Base-by-base conservation (phyloP, 306 rosid species). In the Oemleria cerasiformis region DNA sequence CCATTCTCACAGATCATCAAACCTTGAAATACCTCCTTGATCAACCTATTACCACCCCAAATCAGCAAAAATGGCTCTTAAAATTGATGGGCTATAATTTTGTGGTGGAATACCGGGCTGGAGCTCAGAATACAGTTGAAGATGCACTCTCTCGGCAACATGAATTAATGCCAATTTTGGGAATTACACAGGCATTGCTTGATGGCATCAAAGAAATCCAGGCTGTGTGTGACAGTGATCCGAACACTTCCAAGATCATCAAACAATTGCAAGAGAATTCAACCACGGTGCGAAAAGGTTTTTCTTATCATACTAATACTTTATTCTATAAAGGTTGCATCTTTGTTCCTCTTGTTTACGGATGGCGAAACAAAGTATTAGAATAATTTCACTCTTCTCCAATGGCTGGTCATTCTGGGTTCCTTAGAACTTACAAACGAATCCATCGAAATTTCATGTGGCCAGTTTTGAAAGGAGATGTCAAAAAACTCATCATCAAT, bases 171-270 rank as follows among this genome's bases (percentile, higher is more conserved):
- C 3, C 54, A 5, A 17, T 49, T 49, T 13, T 53, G 21, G 57
- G 4, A 17, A 1, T 19, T 13, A 17, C 58, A 8, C 23, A 0
- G 1, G 15, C 4, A 4, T 9, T 55, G 11, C 9, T 21, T 11
- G 0, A 55, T 55, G 1, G 8, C 38, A 4, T 55, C 0, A 8
- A 4, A 0, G 3, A 55, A 0, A 55, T 55, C 19, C 38, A 9
- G 23, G 6, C 0, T 12, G 3, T 2, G 2, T 8, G 19, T 9
- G 23, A 3, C 0, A 0, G 0, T 0, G 30, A 53, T 10, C 2
- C 10, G 1, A 0, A 8, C 1, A 4, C 13, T 53, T 0, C 1
- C 3, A 7, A 11, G 4, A 53, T 53, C 14, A 8, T 53, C 6
- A 19, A 53, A 3, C 9, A 9, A 50, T 2, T 16, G 8, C 10